Percentiles rank a stretch among this genome's conserved stretches.
Conservation (phyloP, 192 early-diverging fungal species). For the Thoreauomyces humboldtii region DNA sequence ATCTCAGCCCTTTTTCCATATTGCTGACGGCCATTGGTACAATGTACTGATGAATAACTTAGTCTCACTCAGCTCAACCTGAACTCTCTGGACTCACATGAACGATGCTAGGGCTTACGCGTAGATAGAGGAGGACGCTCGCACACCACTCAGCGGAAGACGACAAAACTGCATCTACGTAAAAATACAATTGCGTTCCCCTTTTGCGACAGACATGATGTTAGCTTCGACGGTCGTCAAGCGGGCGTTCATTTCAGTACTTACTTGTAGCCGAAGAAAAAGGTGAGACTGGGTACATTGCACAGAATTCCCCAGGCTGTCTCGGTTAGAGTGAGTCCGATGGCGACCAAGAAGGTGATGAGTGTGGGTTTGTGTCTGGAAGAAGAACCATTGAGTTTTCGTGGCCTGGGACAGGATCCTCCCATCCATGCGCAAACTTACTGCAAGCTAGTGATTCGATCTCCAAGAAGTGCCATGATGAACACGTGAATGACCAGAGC, state of each 20-base stretch:
- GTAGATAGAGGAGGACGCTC: background rate
- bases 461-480: background rate
- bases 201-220: no score
- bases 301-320: background rate
- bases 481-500: background rate
- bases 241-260: no score
- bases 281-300: background rate
- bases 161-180: background rate
- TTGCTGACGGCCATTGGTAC: no score
- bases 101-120: no score
- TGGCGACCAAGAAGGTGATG: background rate
- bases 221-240: no score
- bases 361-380: background rate
- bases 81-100: no score
- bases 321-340: no score
- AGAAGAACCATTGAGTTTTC: background rate
- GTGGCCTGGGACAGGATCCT: background rate
- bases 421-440: background rate
- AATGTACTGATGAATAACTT: background rate
- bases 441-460: background rate
- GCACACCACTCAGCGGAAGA: background rate
- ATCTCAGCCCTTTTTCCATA: no score
- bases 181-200: no score
- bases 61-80: background rate
- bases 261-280: constrained; percentile 3